Evolutionary conservation across 768 basidiomycete genomes (phyloP).

Genomic region (Crassisporium funariophilum): DNA sequence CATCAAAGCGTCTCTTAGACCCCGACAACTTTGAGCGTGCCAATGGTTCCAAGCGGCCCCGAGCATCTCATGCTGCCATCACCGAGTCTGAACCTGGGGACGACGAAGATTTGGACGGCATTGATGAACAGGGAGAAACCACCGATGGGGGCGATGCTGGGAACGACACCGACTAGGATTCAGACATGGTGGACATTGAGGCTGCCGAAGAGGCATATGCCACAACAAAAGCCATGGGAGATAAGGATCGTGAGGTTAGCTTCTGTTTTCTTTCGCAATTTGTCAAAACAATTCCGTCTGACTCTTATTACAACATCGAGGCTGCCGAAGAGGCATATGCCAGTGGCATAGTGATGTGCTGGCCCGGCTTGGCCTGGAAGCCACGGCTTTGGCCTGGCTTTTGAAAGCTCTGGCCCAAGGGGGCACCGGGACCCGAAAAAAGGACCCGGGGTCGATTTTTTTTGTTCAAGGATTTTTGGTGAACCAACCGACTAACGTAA

Average conservation of each 20-base stretch:
- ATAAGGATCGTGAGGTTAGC: conserved; percentile 7
- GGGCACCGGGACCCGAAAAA: too few relatives aligned
- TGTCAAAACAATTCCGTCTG: too few relatives aligned
- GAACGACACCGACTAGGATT: neutral
- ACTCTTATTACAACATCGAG: too few relatives aligned
- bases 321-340: too few relatives aligned
- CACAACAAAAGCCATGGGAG: neutral
- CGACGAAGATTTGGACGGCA: neutral
- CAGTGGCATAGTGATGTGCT: too few relatives aligned
- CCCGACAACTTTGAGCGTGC: neutral
- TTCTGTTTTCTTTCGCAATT: too few relatives aligned
- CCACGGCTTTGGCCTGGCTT: too few relatives aligned
- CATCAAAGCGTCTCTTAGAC: conserved; percentile 1
- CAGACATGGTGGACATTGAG: neutral
- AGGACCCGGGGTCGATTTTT: too few relatives aligned
- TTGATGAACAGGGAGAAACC: neutral
- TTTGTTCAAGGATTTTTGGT: neutral
- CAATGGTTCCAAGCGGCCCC: neutral
- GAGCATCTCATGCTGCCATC: neutral
- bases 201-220: neutral
- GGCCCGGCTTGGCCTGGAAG: too few relatives aligned
- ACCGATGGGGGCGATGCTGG: neutral
- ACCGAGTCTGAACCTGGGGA: neutral
- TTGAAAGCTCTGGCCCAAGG: too few relatives aligned
- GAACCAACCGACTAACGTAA: conserved; percentile 2